Percentiles rank a stretch among this genome's conserved stretches.
These are phyloP conservation scores for Articulospora tetracladia DNA, from an alignment of 495 filamentous ascomycete species.

Conservation along the genomic window DNA sequence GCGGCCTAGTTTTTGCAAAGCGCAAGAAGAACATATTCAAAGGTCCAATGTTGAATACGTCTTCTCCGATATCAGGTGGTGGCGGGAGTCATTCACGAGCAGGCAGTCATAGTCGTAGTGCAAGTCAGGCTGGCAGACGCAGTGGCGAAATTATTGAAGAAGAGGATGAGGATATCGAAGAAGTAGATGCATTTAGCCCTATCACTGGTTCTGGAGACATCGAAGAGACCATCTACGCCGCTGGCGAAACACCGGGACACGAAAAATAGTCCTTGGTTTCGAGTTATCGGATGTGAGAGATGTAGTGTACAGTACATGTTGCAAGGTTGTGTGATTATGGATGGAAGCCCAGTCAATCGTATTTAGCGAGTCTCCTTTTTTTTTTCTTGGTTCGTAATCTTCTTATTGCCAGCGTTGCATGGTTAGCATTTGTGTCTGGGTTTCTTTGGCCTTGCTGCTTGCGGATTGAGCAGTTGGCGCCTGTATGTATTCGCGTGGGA, in stretches of 20 bases:
- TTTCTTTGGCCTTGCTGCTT: slow-evolving; percentile 8
- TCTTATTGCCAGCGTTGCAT: slow-evolving; percentile 20
- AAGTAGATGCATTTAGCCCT: slow-evolving; percentile 34
- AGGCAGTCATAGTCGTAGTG: slow-evolving; percentile 43
- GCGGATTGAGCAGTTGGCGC: neutral
- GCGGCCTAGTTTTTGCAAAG: slow-evolving; percentile 82
- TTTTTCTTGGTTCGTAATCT: neutral
- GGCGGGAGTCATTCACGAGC: slow-evolving; percentile 31
- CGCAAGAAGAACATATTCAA: slow-evolving; percentile 87
- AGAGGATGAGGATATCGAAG: slow-evolving; percentile 70
- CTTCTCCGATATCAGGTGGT: slow-evolving; percentile 38
- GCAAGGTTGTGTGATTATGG: slow-evolving; percentile 1
- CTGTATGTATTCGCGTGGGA: neutral
- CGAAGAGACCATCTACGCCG: slow-evolving; percentile 17
- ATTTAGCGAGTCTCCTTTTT: slow-evolving; percentile 20
- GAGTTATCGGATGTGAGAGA: no score
- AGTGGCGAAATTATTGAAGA: slow-evolving; percentile 80
- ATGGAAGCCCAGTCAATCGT: slow-evolving; percentile 19
- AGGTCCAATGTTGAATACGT: slow-evolving; percentile 70
- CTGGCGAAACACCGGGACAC: slow-evolving; percentile 7
- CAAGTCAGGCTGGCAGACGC: slow-evolving; percentile 49
- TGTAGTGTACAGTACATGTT: neutral
- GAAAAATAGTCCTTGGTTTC: neutral
- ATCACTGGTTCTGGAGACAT: slow-evolving; percentile 17
- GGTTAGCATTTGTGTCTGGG: slow-evolving; percentile 24